These are phyloP conservation scores for Xylaria polymorpha DNA, from an alignment of 2,329 filamentous ascomycete species.

Conservation along the genomic window DNA sequence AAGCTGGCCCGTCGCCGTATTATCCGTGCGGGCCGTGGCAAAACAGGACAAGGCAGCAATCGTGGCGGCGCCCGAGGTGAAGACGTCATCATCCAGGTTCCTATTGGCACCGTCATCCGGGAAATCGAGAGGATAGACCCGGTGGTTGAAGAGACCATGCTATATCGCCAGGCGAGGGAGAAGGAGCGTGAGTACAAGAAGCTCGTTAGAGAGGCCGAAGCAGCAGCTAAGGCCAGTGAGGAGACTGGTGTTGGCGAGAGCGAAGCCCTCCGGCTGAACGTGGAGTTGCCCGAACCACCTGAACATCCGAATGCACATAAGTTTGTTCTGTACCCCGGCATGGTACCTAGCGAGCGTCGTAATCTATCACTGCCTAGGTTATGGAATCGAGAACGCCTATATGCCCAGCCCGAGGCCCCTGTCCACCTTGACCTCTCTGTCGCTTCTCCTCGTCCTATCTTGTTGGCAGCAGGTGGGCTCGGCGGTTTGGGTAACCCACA, in stretches of 20 bases:
- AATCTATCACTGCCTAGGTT: constrained; percentile 62
- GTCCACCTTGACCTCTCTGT: constrained; percentile 78
- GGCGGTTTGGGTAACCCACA: constrained; percentile 95
- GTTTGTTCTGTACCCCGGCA: constrained; percentile 88
- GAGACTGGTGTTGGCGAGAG: constrained; percentile 49
- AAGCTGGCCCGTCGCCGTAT: constrained; percentile 85
- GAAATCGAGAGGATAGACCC: constrained; percentile 86
- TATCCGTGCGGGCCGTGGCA: constrained; percentile 79
- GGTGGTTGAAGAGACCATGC: constrained; percentile 69
- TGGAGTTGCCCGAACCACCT: constrained; percentile 52
- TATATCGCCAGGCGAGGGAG: constrained; percentile 54
- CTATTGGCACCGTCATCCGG: constrained; percentile 89
- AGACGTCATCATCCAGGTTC: constrained; percentile 88
- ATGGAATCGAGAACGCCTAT: constrained; percentile 63
- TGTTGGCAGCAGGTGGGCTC: constrained; percentile 87
- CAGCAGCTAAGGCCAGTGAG: constrained; percentile 55
- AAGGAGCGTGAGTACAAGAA: constrained; percentile 51
- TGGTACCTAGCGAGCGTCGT: constrained; percentile 75
- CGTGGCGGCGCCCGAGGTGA: constrained; percentile 83
- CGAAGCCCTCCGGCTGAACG: constrained; percentile 35
- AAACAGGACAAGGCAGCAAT: constrained; percentile 79
- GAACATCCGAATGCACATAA: constrained; percentile 68
- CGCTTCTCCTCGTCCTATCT: constrained; percentile 83
- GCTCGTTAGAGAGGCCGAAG: constrained; percentile 47
- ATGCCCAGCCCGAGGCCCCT: constrained; percentile 77